Percentiles rank a stretch among this genome's conserved stretches.
These are phyloP conservation scores for Coelastrella sp. DNA, from an alignment of 139 green algal species.

Conservation along the genomic window DNA sequence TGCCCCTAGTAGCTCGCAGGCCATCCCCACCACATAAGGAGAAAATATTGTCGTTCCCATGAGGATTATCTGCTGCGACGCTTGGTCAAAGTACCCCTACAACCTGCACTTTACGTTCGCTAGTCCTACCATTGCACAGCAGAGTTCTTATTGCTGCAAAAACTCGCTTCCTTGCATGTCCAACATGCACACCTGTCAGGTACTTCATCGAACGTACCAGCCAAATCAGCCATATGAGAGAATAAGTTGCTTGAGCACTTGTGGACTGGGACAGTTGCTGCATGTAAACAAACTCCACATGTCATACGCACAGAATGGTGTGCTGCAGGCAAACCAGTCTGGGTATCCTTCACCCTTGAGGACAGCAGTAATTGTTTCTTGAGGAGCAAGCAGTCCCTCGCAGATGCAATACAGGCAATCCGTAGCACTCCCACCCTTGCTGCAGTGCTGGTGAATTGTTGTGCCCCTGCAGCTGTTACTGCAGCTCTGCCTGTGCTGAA, in stretches of 20 bases:
- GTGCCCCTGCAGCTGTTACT: constrained; percentile 46
- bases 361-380: constrained; percentile 54
- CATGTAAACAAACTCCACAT: background rate
- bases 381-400: constrained; percentile 58
- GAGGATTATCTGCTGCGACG: too few species aligned
- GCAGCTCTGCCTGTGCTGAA: constrained; percentile 62
- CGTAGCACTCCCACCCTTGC: background rate
- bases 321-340: constrained; percentile 55
- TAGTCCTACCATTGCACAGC: too few species aligned
- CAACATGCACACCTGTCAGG: too few species aligned
- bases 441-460: constrained; percentile 64
- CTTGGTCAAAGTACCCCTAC: too few species aligned
- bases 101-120: too few species aligned
- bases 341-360: constrained; percentile 71
- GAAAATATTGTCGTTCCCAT: too few species aligned
- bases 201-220: background rate
- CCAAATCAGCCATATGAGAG: background rate
- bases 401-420: constrained; percentile 39
- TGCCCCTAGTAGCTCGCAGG: too few species aligned
- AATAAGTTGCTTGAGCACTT: background rate
- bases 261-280: background rate
- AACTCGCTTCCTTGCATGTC: too few species aligned
- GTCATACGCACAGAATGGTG: background rate
- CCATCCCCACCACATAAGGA: too few species aligned
- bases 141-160: too few species aligned